Base-by-base conservation (phyloP, 345 rosid species). In the Erodium maritimum region DNA sequence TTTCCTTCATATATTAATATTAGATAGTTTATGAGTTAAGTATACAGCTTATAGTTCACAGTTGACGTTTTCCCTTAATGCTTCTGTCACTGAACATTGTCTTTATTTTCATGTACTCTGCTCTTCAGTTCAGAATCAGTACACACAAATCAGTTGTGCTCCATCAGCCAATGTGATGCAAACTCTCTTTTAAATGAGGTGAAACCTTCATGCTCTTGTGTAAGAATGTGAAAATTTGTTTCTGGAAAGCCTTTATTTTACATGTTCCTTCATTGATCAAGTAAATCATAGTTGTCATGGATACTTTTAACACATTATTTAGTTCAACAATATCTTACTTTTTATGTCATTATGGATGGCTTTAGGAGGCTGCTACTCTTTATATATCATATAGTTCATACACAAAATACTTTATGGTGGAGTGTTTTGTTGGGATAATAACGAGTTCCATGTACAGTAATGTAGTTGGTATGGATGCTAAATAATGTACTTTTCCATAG, bases 101-200 rank as follows among this genome's bases (percentile, higher is more conserved):
- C 23, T 61, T 73, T 52, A 60, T 63, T 54, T 59, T 70, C 21
- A 69, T 54, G 48, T 71, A 52, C 55, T 66, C 50, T 60, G 50
- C 72, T 73, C 71, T 71, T 80, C 95, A 93, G 98, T 83, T 82
- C 82, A 62, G 96, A 84, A 71, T 91, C 95, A 73, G 77, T 73
- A 65, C 86, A 91, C 17, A 91, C 96, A 46, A 83, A 86, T 72
- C 85, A 81, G 75, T 67, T 91, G 60, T 91, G 98, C 79, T 88
- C 98, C 77, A 91, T 91, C 67, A 91, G 86, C 80, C 87, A 84
- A 61, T 88, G 98, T 74, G 79, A 83, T 71, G 74, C 98, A 48
- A 67, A 80, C 63, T 91, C 98, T 71, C 91, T 91, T 65, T 65
- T 85, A 65, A 91, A 91, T 65, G 95, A 91, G 95, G 98, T 86